These are phyloP conservation scores for Chenopodium formosanum DNA, from an alignment of 148 eudicot genomes.

Conservation along the genomic window DNA sequence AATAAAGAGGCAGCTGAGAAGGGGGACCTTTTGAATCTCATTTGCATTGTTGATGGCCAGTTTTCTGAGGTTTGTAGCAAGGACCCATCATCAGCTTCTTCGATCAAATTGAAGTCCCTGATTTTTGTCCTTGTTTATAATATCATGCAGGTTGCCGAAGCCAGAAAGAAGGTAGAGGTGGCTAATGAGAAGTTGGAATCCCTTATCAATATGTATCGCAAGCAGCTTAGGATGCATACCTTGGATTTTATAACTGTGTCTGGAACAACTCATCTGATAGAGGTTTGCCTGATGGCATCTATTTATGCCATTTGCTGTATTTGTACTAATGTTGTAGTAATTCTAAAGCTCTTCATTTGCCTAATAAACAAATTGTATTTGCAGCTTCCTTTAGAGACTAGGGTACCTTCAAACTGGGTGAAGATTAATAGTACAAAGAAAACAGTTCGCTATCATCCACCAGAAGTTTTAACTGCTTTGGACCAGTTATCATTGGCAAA, in stretches of 20 bases:
- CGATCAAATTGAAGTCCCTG: background rate
- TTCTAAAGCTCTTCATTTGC: background rate
- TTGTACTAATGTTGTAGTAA: background rate
- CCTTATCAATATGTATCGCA: conserved; percentile 62
- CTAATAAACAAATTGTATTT: conserved; percentile 3
- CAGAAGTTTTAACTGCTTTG: conserved; percentile 71
- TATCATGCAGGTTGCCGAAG: conserved; percentile 50
- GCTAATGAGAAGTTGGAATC: conserved; percentile 66
- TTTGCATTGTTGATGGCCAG: conserved; percentile 49
- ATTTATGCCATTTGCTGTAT: background rate
- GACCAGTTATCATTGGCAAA: conserved; percentile 73
- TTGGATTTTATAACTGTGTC: conserved; percentile 68
- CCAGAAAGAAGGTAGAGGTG: conserved; percentile 48
- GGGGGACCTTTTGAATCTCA: conserved; percentile 64
- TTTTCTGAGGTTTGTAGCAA: conserved; percentile 61
- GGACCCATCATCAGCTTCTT: conserved; percentile 2
- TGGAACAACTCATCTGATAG: conserved; percentile 85
- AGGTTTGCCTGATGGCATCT: conserved; percentile 43
- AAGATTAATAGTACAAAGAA: conserved; percentile 92
- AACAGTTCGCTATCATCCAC: conserved; percentile 87
- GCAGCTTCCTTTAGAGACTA: conserved; percentile 71
- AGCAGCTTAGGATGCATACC: conserved; percentile 56
- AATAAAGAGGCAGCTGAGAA: conserved; percentile 85
- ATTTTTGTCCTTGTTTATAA: conserved; percentile 1
- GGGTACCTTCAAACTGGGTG: conserved; percentile 85